Percentiles rank a stretch among this genome's conserved stretches.
phyloP scores from a whole-genome alignment of 768 basidiomycete genomes.

The Asterophora parasitica region DNA sequence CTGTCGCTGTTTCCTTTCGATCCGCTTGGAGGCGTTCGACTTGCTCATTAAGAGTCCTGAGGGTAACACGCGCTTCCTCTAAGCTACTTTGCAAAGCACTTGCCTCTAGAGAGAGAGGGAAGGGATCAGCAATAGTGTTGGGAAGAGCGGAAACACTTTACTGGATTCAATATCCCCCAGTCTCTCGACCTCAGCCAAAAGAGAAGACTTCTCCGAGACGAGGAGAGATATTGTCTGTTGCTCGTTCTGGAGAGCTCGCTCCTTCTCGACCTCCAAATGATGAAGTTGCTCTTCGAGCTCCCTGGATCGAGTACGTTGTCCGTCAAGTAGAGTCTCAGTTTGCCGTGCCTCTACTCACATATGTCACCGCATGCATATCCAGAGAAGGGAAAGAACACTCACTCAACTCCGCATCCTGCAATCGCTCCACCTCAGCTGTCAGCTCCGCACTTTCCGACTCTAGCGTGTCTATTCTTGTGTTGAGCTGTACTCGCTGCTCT shows the following conservation, averaged over 20 bases:
- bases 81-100: constrained; percentile 38
- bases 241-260: constrained; percentile 44
- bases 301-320: constrained; percentile 27
- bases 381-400: constrained; percentile 7
- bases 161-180: constrained; percentile 57
- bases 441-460: constrained; percentile 24
- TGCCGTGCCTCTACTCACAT: constrained; percentile 25
- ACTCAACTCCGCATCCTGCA: constrained; percentile 29
- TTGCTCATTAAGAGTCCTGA: constrained; percentile 34
- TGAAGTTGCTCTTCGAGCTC: constrained; percentile 27
- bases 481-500: constrained; percentile 20
- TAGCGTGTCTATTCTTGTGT: constrained; percentile 15
- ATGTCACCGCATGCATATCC: background rate
- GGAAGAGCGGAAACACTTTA: constrained; percentile 26
- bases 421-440: constrained; percentile 23
- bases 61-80: constrained; percentile 36
- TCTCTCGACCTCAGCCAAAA: constrained; percentile 53
- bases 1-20: constrained; percentile 29
- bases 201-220: constrained; percentile 65
- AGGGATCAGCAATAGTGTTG: background rate
- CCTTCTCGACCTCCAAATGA: constrained; percentile 28
- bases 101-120: constrained; percentile 30
- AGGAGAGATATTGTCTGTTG: constrained; percentile 74
- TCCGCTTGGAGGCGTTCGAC: constrained; percentile 40
- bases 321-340: constrained; percentile 28